Evolutionary conservation across 257 asterid genomes (phyloP).

Genomic region (Hygrophila difformis): DNA sequence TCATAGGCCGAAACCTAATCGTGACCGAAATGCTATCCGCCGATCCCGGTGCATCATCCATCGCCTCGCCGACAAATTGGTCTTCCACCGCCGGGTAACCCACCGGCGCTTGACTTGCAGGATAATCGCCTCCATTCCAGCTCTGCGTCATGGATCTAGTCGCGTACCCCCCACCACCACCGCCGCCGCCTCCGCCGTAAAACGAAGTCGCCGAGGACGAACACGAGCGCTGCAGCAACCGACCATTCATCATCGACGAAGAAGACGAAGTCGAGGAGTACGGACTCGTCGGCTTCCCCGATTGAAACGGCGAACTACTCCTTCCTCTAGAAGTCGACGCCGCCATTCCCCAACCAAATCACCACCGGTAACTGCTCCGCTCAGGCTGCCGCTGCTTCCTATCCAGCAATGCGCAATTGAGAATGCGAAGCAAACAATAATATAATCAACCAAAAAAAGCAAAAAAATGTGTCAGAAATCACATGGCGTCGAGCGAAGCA

Average conservation of each 20-base stretch:
- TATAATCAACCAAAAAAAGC: neutral
- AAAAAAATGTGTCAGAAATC: constrained; percentile 65
- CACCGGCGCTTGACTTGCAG: constrained; percentile 48
- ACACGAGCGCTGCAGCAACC: constrained; percentile 51
- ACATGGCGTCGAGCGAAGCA: constrained; percentile 65
- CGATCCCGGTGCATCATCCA: constrained; percentile 57
- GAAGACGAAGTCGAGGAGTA: constrained; percentile 84
- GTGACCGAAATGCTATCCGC: constrained; percentile 94
- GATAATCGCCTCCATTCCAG: constrained; percentile 30
- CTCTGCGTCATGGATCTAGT: constrained; percentile 75
- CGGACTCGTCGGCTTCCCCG: constrained; percentile 64
- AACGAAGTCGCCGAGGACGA: constrained; percentile 62
- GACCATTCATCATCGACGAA: constrained; percentile 68
- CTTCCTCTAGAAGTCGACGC: constrained; percentile 91
- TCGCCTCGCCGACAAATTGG: constrained; percentile 48
- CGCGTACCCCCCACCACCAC: constrained; percentile 37
- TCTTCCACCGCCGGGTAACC: constrained; percentile 61
- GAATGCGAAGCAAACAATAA: constrained; percentile 9
- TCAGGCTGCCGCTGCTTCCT: constrained; percentile 12
- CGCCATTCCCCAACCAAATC: constrained; percentile 36
- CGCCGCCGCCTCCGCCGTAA: constrained; percentile 42
- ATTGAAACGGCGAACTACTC: constrained; percentile 65
- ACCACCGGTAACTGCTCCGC: constrained; percentile 1
- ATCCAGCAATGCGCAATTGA: constrained; percentile 9
- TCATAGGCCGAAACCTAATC: constrained; percentile 88